Percentiles rank a stretch among this genome's conserved stretches.
These are phyloP conservation scores for Cyclostephanos invisitatus DNA, from an alignment of 108 stramenopile genomes.

Conservation along the genomic window DNA sequence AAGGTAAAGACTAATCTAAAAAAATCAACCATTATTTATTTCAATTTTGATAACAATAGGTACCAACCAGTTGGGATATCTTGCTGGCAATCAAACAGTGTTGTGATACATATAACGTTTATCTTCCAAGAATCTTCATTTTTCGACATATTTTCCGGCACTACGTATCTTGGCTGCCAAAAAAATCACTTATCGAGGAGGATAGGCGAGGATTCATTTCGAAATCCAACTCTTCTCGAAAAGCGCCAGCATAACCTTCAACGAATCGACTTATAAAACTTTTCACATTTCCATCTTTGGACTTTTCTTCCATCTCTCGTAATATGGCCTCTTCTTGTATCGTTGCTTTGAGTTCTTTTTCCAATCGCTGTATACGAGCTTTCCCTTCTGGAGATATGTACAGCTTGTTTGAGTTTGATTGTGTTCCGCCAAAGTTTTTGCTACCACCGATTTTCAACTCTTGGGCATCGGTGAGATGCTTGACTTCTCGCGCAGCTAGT, in stretches of 20 bases:
- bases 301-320: slow-evolving; percentile 26
- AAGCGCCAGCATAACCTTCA: slow-evolving; percentile 74
- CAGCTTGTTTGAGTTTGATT: slow-evolving; percentile 20
- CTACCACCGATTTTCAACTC: slow-evolving; percentile 6
- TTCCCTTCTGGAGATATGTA: slow-evolving; percentile 41
- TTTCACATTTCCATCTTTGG: slow-evolving; percentile 32
- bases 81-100: too few species aligned
- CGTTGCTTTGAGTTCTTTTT: slow-evolving; percentile 42
- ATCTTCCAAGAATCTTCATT: not conserved
- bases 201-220: slow-evolving; percentile 65
- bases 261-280: slow-evolving; percentile 84
- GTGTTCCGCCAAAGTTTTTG: slow-evolving; percentile 11
- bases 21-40: not conserved
- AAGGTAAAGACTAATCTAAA: not conserved
- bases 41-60: not conserved
- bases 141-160: not conserved
- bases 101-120: not conserved
- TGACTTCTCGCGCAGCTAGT: slow-evolving; percentile 52
- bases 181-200: slow-evolving; percentile 76
- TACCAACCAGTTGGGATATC: not conserved
- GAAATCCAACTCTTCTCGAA: slow-evolving; percentile 55
- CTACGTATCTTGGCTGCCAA: slow-evolving; percentile 53
- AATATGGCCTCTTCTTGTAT: slow-evolving; percentile 34
- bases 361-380: slow-evolving; percentile 36
- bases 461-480: slow-evolving; percentile 21